Conservation (phyloP, 1,139 yeast genomes). For the Blastobotrys malaysiensis region DNA sequence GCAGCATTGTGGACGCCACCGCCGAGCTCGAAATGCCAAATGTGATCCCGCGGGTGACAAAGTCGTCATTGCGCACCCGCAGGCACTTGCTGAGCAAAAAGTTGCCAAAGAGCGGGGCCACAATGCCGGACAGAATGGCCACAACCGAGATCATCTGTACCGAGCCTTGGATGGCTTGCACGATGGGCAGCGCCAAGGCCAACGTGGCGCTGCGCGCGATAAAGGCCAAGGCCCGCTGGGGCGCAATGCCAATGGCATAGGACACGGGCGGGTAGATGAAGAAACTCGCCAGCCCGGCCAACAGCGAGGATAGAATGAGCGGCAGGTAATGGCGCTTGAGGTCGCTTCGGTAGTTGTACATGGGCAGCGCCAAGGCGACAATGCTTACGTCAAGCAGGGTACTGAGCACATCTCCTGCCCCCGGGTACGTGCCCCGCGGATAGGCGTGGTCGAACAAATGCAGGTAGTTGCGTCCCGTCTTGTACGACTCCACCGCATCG, state of each 20-base stretch:
- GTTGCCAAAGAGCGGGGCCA: slow-evolving; percentile 69
- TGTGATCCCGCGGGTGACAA: slow-evolving; percentile 69
- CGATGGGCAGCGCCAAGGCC: slow-evolving; percentile 73
- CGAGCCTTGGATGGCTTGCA: slow-evolving; percentile 60
- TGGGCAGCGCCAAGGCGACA: slow-evolving; percentile 69
- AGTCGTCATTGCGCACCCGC: slow-evolving; percentile 56
- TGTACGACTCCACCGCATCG: slow-evolving; percentile 52
- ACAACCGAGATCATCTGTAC: slow-evolving; percentile 72
- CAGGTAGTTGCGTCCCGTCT: slow-evolving; percentile 64
- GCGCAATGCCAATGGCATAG: slow-evolving; percentile 56
- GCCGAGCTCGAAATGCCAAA: slow-evolving; percentile 79
- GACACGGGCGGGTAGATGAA: slow-evolving; percentile 67
- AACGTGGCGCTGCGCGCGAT: slow-evolving; percentile 78
- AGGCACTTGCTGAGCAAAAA: slow-evolving; percentile 40
- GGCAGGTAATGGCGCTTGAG: slow-evolving; percentile 53
- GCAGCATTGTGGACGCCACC: slow-evolving; percentile 70
- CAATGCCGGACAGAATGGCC: slow-evolving; percentile 70
- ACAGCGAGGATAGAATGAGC: slow-evolving; percentile 55
- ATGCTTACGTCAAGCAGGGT: slow-evolving; percentile 72
- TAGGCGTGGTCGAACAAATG: slow-evolving; percentile 47
- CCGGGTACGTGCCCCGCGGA: slow-evolving; percentile 41
- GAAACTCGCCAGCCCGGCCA: slow-evolving; percentile 53
- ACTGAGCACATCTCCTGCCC: slow-evolving; percentile 71
- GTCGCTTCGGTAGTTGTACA: slow-evolving; percentile 69
- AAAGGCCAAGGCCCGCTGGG: slow-evolving; percentile 61